Conservation (phyloP, 768 basidiomycete species). For the Xerocomellus intermedius region DNA sequence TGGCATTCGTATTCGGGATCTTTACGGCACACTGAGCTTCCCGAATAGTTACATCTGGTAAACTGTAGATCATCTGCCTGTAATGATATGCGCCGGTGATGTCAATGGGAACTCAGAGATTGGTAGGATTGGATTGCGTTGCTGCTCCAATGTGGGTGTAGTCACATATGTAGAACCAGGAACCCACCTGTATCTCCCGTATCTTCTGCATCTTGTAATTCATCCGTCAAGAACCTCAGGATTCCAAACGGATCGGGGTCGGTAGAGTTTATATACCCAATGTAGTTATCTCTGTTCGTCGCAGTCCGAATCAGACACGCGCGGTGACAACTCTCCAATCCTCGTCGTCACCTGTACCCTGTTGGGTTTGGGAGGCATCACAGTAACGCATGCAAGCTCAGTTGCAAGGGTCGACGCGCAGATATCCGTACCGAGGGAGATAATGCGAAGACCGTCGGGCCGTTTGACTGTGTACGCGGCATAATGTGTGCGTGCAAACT, state of each 20-base stretch:
- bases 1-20: no score
- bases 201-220: slow-evolving; percentile 49
- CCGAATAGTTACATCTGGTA: no score
- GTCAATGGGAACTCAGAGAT: slow-evolving; percentile 31
- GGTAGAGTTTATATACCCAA: slow-evolving; percentile 45
- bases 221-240: slow-evolving; percentile 46
- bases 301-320: background rate
- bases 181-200: slow-evolving; percentile 21
- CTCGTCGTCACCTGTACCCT: slow-evolving; percentile 1
- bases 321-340: background rate
- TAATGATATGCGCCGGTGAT: no score
- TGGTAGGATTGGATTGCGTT: no score
- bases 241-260: slow-evolving; percentile 45
- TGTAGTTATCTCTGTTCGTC: slow-evolving; percentile 38
- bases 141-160: slow-evolving; percentile 36
- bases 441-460: slow-evolving; percentile 44
- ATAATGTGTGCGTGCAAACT: slow-evolving; percentile 45
- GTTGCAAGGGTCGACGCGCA: slow-evolving; percentile 30
- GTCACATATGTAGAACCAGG: background rate
- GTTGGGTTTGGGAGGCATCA: background rate
- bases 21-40: no score
- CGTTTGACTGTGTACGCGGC: slow-evolving; percentile 46
- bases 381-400: slow-evolving; percentile 11
- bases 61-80: no score
- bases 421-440: slow-evolving; percentile 49